A percentile compares a stretch with the other conserved stretches of the same genome.
Conservation (phyloP, 2,329 filamentous ascomycete species). For the Seiridium cupressi region DNA sequence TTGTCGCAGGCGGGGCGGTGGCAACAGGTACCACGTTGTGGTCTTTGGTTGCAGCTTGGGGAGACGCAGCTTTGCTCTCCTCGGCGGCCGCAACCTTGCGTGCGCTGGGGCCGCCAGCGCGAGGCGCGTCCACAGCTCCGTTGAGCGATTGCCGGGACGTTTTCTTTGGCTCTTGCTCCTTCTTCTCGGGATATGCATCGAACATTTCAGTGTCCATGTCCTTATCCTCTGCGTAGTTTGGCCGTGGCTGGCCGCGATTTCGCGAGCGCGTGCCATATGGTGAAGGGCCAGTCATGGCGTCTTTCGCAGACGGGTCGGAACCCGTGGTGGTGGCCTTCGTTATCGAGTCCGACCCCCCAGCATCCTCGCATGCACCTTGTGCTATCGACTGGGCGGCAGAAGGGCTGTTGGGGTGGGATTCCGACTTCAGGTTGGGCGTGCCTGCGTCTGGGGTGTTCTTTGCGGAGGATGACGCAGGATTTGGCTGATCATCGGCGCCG, state of each 20-base stretch:
- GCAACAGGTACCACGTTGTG: conserved; percentile 7
- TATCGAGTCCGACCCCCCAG: conserved; percentile 42
- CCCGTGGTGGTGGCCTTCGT: conserved; percentile 44
- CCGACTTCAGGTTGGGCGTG: conserved; percentile 25
- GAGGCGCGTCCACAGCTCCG: conserved; percentile 27
- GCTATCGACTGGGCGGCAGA: conserved; percentile 20
- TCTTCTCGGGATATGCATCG: conserved; percentile 61
- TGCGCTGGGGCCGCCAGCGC: conserved; percentile 25
- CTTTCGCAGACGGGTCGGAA: conserved; percentile 47
- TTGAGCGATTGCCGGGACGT: conserved; percentile 43
- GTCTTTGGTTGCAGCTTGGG: conserved; percentile 21
- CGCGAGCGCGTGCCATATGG: conserved; percentile 92
- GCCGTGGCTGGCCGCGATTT: conserved; percentile 77
- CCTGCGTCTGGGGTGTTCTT: conserved; percentile 26
- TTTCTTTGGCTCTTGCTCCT: conserved; percentile 59
- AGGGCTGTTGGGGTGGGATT: conserved; percentile 27
- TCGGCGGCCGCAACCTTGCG: conserved; percentile 37
- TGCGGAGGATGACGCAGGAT: conserved; percentile 31
- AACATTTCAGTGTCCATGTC: conserved; percentile 85
- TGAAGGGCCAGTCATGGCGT: conserved; percentile 54
- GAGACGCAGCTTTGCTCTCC: conserved; percentile 24
- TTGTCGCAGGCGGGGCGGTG: conserved; percentile 16
- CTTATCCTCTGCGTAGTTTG: conserved; percentile 93
- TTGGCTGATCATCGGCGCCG: conserved; percentile 31
- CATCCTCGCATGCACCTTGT: conserved; percentile 26